A percentile compares a stretch with the other conserved stretches of the same genome.
These are phyloP conservation scores for Dactylellina haptotyla DNA, from an alignment of 2,329 filamentous ascomycete genomes.

Conservation along the genomic window DNA sequence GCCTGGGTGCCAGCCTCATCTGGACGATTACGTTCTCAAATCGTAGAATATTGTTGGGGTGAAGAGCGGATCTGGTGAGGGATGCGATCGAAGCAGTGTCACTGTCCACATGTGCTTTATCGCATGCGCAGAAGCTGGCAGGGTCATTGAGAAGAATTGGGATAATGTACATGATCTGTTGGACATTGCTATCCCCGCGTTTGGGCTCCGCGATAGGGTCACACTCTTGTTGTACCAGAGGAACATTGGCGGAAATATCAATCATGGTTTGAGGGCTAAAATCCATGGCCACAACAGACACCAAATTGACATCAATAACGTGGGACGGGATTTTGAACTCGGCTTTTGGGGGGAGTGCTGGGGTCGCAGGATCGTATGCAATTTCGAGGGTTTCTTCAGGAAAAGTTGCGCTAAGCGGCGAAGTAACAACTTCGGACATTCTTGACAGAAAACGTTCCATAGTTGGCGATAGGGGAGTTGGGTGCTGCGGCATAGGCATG, in stretches of 20 bases:
- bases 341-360: conserved; percentile 6
- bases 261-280: conserved; percentile 52
- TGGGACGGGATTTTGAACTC: conserved; percentile 50
- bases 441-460: conserved; percentile 50
- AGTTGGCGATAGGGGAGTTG: conserved; percentile 49
- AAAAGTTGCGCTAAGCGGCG: conserved; percentile 42
- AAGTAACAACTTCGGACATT: conserved; percentile 51
- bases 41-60: conserved; percentile 50
- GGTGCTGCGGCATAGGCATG: conserved; percentile 51
- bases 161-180: conserved; percentile 54
- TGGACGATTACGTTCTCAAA: conserved; percentile 54
- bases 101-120: conserved; percentile 50
- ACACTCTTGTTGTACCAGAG: conserved; percentile 50
- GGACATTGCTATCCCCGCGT: conserved; percentile 9
- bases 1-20: conserved; percentile 47
- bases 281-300: conserved; percentile 52
- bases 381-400: conserved; percentile 21
- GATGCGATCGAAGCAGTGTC: conserved; percentile 46
- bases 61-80: conserved; percentile 40
- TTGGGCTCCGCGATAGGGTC: conserved; percentile 50
- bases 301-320: conserved; percentile 51
- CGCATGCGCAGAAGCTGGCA: conserved; percentile 50
- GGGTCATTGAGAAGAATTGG: conserved; percentile 50
- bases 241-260: conserved; percentile 45
- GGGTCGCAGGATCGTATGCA: conserved; percentile 7